Evolutionary conservation across 352 stramenopile species (phyloP), one percentile per base, ranked within the genome.

Genomic region (Blastocystis sp.): DNA sequence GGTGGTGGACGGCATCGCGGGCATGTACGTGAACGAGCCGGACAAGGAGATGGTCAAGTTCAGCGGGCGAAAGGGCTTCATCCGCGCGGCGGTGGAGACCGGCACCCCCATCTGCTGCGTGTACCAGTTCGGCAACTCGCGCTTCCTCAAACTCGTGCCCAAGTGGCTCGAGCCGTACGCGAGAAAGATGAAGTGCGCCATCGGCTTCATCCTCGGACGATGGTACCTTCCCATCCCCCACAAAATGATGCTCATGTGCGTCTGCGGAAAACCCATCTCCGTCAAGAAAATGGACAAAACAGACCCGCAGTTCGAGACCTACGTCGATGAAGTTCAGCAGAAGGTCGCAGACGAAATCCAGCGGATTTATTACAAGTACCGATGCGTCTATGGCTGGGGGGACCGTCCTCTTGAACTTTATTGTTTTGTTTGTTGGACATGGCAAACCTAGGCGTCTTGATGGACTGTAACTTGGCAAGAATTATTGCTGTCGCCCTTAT

Each of bases 361-460:
- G 73, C 59, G 73, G 66, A 34, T 84, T 29, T 84, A 84, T 39
- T 84, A 84, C 73, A 84, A 84, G 73, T 84, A 84, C 50, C 37
- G 73, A 63, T 64, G 73, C 39, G 53, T 66, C 9, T 84, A 84
- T 39, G 73, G 73, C n/a, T 84, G 73, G 73, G 68, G 43, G 11
- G 47, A 84, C 18, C 73, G 73, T 68, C 73, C 73, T 66, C 73
- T 84, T 9, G 73, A 84, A 43, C 26, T 84, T 3, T 84, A 84
- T 68, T 64, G 15, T 29, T 45, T 64, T 84, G 73, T 84, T 84
- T 84, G 47, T 69, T 66, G 18, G 39, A 64, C 37, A 23, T 23
- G 6, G 29, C 0, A 37, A 7, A n/a, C 43, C n/a, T 26, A 39
- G 26, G 43, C n/a, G 13, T 75, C 2, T 55, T 88, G 20, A 34